Base-by-base conservation (phyloP, 2,329 filamentous ascomycete genomes). In the Alternaria gansuensis region DNA sequence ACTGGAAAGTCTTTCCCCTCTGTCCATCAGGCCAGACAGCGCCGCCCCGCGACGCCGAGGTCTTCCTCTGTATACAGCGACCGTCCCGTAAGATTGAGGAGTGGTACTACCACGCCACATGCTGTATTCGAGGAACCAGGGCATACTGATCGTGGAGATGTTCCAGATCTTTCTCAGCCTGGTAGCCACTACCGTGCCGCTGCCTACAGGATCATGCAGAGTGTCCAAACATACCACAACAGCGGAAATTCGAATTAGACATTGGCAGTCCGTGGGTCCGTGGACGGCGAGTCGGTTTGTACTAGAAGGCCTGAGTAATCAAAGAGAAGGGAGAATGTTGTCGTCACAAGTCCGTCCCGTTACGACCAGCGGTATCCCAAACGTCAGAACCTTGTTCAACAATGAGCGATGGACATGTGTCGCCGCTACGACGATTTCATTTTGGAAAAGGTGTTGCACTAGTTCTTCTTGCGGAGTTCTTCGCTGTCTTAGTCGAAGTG, bases 41-140 rank as follows among this genome's bases (percentile, higher is more conserved):
- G 13, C 14, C 31, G 13, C 14, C 1, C 21, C 31, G 21, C 33
- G 34, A 34, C 14, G 13, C 23, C 13, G 13, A 1, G 31, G 9
- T 48, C 44, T 24, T 48, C 44, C 21, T 48, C 44, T 34, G 44
- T 26, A 36, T 48, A 48, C 44, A 48, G 44, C 31, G 44, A 34
- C 21, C 1, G 24, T 24, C 17, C 13, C 24, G 31, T 21, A 34
- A 45, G 24, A 21, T 10, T 28, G 4, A 45, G 21, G n/a, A n/a
- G 33, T 2, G 14, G 31, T 14, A 8, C 23, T 36, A n/a, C 31
- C 8, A 24, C 23, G 8, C 8, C 29, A 0, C 44, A 23, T 6
- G 13, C 44, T 11, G 21, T 36, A 21, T 31, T 6, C 2, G 1
- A 23, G 2, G 21, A 2, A n/a, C 14, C 31, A 13, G 44, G 17